These are phyloP conservation scores for Populus deltoides DNA, from an alignment of 345 rosid species.

Conservation along the genomic window DNA sequence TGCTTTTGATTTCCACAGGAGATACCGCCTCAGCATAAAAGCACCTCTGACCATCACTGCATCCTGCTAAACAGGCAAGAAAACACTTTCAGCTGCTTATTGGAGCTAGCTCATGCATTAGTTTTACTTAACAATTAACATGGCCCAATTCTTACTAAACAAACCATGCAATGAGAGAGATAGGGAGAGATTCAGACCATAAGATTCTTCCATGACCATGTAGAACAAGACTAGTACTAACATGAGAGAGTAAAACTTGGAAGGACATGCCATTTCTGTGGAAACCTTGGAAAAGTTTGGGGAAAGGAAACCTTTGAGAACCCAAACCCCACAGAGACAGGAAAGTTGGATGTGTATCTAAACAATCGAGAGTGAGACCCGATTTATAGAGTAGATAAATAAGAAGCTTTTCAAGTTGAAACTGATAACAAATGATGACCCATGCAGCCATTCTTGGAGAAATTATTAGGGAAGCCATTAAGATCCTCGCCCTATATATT, in stretches of 20 bases:
- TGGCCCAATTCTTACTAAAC: not conserved
- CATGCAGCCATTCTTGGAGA: slow-evolving; percentile 51
- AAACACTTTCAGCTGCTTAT: not conserved
- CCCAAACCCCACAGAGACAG: not conserved
- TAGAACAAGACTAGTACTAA: slow-evolving; percentile 31
- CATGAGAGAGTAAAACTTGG: slow-evolving; percentile 10
- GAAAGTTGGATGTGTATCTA: too few relatives aligned
- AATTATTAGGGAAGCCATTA: slow-evolving; percentile 14
- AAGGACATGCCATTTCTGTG: slow-evolving; percentile 13
- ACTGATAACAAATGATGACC: slow-evolving; percentile 45
- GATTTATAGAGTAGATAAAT: slow-evolving; percentile 32
- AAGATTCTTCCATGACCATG: slow-evolving; percentile 32
- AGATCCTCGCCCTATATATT: not conserved
- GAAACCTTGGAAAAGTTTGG: not conserved
- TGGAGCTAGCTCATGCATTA: not conserved
- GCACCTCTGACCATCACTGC: slow-evolving; percentile 5
- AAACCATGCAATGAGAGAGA: not conserved
- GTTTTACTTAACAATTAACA: too few relatives aligned
- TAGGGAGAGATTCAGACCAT: slow-evolving; percentile 24
- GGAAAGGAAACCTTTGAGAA: not conserved
- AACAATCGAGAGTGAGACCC: not conserved
- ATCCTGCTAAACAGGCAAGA: slow-evolving; percentile 3
- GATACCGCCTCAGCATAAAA: not conserved
- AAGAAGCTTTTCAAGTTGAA: not conserved
- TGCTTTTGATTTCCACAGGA: not conserved